These are phyloP conservation scores for Boletellus sp. DNA, from an alignment of 768 basidiomycete genomes.

Conservation along the genomic window DNA sequence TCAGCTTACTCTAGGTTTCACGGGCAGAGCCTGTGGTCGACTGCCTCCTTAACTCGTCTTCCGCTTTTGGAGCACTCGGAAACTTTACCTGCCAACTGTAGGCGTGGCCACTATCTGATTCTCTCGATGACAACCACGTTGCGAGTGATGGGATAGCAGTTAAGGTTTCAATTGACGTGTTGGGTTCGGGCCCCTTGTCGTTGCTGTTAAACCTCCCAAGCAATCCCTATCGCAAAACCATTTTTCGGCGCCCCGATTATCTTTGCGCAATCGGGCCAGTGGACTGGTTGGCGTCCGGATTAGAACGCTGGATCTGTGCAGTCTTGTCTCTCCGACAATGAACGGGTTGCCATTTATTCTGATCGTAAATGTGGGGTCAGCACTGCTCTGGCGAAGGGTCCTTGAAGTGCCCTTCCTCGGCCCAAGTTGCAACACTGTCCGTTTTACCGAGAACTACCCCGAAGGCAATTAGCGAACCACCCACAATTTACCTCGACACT, in stretches of 20 bases:
- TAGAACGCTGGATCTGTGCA: constrained; percentile 29
- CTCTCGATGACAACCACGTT: constrained; percentile 38
- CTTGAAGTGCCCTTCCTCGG: constrained; percentile 24
- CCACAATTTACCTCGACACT: constrained; percentile 9
- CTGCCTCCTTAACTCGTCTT: no score
- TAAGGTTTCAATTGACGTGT: constrained; percentile 71
- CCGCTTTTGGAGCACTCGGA: constrained; percentile 44
- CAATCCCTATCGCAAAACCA: constrained; percentile 16
- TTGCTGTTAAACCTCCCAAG: background rate
- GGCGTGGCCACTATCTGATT: constrained; percentile 17
- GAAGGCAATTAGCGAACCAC: constrained; percentile 24
- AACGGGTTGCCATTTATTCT: background rate
- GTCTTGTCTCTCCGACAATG: constrained; percentile 32
- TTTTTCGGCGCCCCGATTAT: constrained; percentile 1
- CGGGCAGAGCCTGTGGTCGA: no score
- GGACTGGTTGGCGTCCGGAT: no score
- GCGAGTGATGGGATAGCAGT: constrained; percentile 97
- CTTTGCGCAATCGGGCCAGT: no score
- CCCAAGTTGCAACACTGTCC: constrained; percentile 25
- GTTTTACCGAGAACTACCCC: constrained; percentile 20
- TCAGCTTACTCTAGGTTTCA: no score
- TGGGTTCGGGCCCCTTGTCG: constrained; percentile 43
- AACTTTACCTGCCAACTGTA: no score
- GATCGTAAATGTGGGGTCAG: background rate
- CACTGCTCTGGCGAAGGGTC: constrained; percentile 18